Evolutionary conservation across 768 basidiomycete species (phyloP).

Genomic region (Albatrellus ellisii): DNA sequence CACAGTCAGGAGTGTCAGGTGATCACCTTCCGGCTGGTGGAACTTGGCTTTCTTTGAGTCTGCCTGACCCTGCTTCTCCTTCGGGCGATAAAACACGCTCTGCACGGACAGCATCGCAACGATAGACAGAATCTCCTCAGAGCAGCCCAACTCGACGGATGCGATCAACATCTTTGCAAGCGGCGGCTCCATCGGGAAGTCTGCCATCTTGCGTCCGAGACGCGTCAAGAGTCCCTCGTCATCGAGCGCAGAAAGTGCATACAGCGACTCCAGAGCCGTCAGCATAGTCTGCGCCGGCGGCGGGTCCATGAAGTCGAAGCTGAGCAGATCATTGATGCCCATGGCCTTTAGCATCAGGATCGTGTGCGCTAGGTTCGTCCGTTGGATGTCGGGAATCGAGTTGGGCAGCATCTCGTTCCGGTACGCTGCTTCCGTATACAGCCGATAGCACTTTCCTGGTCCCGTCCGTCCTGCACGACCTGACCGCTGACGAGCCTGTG

Average conservation of each 20-base stretch:
- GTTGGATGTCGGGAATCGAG: slow-evolving; percentile 95
- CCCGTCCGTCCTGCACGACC: slow-evolving; percentile 97
- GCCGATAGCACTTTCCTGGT: slow-evolving; percentile 94
- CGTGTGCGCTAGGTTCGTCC: slow-evolving; percentile 84
- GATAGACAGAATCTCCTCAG: slow-evolving; percentile 93
- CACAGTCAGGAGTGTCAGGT: slow-evolving; percentile 82
- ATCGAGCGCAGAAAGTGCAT: slow-evolving; percentile 90
- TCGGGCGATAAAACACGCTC: slow-evolving; percentile 96
- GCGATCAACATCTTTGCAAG: slow-evolving; percentile 97
- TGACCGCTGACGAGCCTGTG: slow-evolving; percentile 89
- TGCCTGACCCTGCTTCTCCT: slow-evolving; percentile 98
- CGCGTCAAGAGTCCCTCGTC: slow-evolving; percentile 93
- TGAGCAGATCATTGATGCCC: slow-evolving; percentile 95
- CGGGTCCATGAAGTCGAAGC: slow-evolving; percentile 99
- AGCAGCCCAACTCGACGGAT: slow-evolving; percentile 94
- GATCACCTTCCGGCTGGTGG: slow-evolving; percentile 97
- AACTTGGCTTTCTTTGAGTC: slow-evolving; percentile 99
- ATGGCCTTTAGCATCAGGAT: slow-evolving; percentile 96
- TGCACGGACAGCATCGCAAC: slow-evolving; percentile 97
- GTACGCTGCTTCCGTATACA: slow-evolving; percentile 97
- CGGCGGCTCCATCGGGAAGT: slow-evolving; percentile 97
- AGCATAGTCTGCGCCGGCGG: slow-evolving; percentile 96
- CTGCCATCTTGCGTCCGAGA: slow-evolving; percentile 96
- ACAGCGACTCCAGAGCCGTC: slow-evolving; percentile 87
- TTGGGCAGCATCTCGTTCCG: slow-evolving; percentile 98